phyloP scores from a whole-genome alignment of 2,329 filamentous ascomycete genomes.

The Fusarium tricinctum region DNA sequence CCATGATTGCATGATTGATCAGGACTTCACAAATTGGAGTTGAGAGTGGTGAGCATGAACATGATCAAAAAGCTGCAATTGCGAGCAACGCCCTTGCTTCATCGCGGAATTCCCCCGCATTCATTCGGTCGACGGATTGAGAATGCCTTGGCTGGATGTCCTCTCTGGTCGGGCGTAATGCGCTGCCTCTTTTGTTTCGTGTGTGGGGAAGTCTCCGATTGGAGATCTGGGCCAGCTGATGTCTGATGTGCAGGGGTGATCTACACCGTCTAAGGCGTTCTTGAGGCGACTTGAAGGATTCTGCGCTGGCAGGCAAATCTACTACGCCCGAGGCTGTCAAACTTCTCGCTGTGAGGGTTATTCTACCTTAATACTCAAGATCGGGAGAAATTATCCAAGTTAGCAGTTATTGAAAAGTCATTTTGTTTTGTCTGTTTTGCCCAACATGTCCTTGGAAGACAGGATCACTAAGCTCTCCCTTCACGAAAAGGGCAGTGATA shows the following conservation, averaged over 20 bases:
- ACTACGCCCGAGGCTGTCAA: neutral
- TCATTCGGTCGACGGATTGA: slow-evolving; percentile 15
- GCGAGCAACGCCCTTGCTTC: neutral
- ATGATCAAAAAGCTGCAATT: neutral
- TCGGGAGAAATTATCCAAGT: neutral
- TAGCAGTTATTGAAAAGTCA: too few relatives aligned
- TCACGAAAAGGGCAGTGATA: slow-evolving; percentile 21
- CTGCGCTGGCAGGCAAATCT: neutral
- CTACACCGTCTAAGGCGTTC: neutral
- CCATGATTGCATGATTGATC: neutral
- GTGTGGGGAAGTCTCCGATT: slow-evolving; percentile 8
- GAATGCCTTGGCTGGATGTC: slow-evolving; percentile 4
- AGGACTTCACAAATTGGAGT: neutral
- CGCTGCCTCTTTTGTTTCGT: neutral
- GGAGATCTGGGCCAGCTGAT: neutral
- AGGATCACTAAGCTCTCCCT: slow-evolving; percentile 13
- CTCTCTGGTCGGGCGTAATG: slow-evolving; percentile 21
- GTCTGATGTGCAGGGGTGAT: slow-evolving; percentile 8
- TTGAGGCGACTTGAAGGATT: neutral
- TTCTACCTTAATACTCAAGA: neutral
- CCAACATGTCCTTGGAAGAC: slow-evolving; percentile 23
- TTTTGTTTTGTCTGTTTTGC: neutral
- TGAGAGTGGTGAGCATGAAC: neutral
- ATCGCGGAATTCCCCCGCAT: slow-evolving; percentile 11
- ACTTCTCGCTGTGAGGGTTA: too few relatives aligned